Evolutionary conservation across 2,329 filamentous ascomycete genomes (phyloP).

Genomic region (Colletotrichum zoysiae): DNA sequence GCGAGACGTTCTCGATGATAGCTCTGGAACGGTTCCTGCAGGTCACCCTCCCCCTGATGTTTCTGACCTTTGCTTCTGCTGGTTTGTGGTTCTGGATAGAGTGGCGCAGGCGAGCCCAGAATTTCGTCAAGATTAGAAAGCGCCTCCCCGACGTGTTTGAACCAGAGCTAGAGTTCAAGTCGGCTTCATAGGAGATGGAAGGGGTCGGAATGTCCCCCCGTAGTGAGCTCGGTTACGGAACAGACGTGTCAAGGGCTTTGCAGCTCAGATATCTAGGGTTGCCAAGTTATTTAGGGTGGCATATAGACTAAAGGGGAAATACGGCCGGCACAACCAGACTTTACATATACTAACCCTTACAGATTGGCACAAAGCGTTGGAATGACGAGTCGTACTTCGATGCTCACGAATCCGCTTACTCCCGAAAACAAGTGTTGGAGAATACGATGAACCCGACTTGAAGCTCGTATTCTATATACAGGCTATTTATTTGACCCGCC

Average conservation of each 20-base stretch:
- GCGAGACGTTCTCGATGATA: slow-evolving; percentile 2
- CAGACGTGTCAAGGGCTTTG: not conserved
- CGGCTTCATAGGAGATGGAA: not conserved
- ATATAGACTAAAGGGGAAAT: not conserved
- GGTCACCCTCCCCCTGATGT: slow-evolving; percentile 26
- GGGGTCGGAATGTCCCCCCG: too few relatives aligned
- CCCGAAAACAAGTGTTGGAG: too few relatives aligned
- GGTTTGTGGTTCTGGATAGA: slow-evolving; percentile 24
- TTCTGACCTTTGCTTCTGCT: slow-evolving; percentile 15
- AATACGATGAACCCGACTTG: too few relatives aligned
- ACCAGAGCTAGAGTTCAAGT: not conserved
- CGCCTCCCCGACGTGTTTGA: not conserved
- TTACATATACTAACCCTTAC: not conserved
- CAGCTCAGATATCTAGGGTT: not conserved
- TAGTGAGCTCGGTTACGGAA: not conserved
- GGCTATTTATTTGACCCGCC: not conserved
- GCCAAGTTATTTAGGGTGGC: not conserved
- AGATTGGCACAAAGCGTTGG: not conserved
- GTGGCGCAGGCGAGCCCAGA: not conserved
- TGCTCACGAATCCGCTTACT: not conserved
- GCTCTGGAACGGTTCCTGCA: slow-evolving; percentile 19
- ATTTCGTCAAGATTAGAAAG: not conserved
- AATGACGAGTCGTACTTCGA: not conserved
- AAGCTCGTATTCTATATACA: not conserved
- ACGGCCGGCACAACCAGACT: not conserved